Evolutionary conservation across 805 yeast genomes (phyloP), one percentile per base, ranked within the genome.

Genomic region (Brettanomyces nanus): DNA sequence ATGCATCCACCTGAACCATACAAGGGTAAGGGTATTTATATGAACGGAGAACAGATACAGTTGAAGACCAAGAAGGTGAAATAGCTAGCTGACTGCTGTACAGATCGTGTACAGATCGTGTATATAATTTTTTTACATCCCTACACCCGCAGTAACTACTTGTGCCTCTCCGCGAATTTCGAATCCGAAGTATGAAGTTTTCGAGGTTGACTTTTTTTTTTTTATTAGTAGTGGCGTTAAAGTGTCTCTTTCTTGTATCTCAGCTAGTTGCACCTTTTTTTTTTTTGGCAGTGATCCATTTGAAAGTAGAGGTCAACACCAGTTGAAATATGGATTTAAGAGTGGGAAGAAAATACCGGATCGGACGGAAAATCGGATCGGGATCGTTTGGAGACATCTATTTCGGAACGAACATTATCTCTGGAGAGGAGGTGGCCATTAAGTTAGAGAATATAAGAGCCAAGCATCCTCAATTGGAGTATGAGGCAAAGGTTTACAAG

Each of bases 311-410:
- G n/a, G n/a, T n/a, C n/a, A n/a, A n/a, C n/a, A n/a, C n/a, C n/a
- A n/a, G n/a, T n/a, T n/a, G n/a, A n/a, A n/a, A 10, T 31, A 53
- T 59, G 76, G 95, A 85, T 61, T 71, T 84, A 56, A 74, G 95
- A 58, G 90, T 90, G 28, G 97, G 97, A 36, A 85, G 92, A 67
- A 90, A 89, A 64, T 89, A 80, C 64, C 76, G 95, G 40, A 81
- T 89, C 53, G 95, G 96, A 28, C 80, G 96, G 44, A 89, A 89
- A 63, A 90, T 90, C 53, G 98, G 98, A 17, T 80, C 92, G 29
- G 98, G 98, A 15, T 89, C 97, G 9, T 90, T 90, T 61, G 98
- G 98, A 42, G 98, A 92, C 58, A 92, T 90, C 51, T 92, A 92
- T 62, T 71, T 87, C 47, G 85, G 95, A 10, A 85, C 95, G 19